phyloP scores from a whole-genome alignment of 2,329 filamentous ascomycete species.

The Beauveria varroae region DNA sequence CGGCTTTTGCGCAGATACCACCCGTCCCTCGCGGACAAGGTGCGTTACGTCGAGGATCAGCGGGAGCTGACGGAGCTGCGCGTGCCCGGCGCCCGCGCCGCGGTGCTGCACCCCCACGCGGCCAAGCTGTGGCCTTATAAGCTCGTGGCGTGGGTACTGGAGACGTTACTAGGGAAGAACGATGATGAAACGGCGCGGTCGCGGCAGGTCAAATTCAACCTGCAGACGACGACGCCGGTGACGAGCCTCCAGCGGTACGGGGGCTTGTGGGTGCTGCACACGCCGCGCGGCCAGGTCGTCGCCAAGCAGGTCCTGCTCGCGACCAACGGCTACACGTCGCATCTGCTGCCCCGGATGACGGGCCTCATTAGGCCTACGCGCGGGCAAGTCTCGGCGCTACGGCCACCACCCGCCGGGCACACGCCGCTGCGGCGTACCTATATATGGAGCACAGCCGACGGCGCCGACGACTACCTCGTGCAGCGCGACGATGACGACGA shows the following conservation, averaged over 20 bases:
- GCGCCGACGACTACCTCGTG: conserved; percentile 60
- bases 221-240: conserved; percentile 68
- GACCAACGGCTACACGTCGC: conserved; percentile 78
- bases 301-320: conserved; percentile 64
- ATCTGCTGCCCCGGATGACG: conserved; percentile 60
- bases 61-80: conserved; percentile 43
- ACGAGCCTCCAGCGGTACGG: conserved; percentile 34
- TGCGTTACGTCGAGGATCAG: conserved; percentile 31
- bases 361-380: conserved; percentile 70
- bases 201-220: conserved; percentile 44
- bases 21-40: conserved; percentile 48
- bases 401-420: conserved; percentile 46
- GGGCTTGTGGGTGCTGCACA: conserved; percentile 53
- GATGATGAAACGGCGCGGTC: conserved; percentile 19
- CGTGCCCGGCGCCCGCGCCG: conserved; percentile 51
- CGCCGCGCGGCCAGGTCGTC: conserved; percentile 57
- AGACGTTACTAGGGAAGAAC: conserved; percentile 40
- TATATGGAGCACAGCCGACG: conserved; percentile 43
- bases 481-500: conserved; percentile 50
- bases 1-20: conserved; percentile 39
- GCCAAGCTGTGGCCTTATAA: conserved; percentile 80
- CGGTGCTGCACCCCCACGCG: conserved; percentile 56
- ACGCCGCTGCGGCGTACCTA: conserved; percentile 49
- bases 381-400: conserved; percentile 63
- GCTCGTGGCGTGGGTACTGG: conserved; percentile 64